Conservation (phyloP, 139 green algal genomes). For the Picocystis salinarum region DNA sequence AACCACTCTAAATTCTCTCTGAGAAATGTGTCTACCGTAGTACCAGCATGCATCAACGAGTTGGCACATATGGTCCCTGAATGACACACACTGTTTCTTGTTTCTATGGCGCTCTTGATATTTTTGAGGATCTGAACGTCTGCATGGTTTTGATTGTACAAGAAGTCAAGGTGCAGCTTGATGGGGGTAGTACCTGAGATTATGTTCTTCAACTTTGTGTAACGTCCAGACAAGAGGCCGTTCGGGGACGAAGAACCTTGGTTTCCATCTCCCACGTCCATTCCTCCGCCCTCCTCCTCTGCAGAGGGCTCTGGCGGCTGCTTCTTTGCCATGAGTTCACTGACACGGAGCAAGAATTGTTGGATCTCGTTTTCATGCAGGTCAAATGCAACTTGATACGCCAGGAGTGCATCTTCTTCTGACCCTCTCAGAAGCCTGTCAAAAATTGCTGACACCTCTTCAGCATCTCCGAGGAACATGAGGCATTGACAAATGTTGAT, state of each 20-base stretch:
- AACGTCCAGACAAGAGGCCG: no score
- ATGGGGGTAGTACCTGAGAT: constrained; percentile 70
- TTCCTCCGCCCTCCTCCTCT: constrained; percentile 1
- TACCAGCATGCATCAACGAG: constrained; percentile 85
- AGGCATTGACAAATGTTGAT: constrained; percentile 76
- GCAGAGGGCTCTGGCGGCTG: constrained; percentile 3
- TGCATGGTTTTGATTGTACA: constrained; percentile 61
- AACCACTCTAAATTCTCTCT: constrained; percentile 94
- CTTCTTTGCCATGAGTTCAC: constrained; percentile 1
- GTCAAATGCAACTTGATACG: constrained; percentile 93
- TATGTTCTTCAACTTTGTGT: background rate
- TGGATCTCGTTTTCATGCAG: constrained; percentile 88
- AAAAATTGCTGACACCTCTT: constrained; percentile 63
- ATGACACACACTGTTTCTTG: constrained; percentile 69
- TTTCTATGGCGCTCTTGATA: constrained; percentile 71
- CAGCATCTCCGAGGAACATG: constrained; percentile 68
- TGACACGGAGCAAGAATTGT: constrained; percentile 55
- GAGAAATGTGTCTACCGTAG: constrained; percentile 88
- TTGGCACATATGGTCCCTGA: constrained; percentile 82
- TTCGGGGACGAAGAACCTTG: no score
- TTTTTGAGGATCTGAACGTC: constrained; percentile 73
- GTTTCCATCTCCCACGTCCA: constrained; percentile 13
- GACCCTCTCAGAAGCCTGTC: constrained; percentile 41
- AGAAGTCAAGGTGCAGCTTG: constrained; percentile 80
- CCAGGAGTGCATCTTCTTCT: constrained; percentile 54